These are phyloP conservation scores for Pythium insidiosum DNA, from an alignment of 352 stramenopile genomes.

Conservation along the genomic window DNA sequence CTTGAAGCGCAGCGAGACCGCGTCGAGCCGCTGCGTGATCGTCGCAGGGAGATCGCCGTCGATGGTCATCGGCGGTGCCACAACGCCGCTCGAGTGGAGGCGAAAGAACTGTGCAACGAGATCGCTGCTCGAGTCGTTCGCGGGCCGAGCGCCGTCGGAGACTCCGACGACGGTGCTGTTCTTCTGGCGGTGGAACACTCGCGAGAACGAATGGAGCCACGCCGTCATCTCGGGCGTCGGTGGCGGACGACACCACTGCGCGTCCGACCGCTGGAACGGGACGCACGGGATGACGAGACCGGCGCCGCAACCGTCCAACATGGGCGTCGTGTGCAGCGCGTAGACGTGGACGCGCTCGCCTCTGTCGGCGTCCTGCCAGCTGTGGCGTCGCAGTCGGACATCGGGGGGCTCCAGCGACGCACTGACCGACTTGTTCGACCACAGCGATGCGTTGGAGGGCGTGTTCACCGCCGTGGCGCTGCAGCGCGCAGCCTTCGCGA, in stretches of 20 bases:
- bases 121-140: slow-evolving; percentile 17
- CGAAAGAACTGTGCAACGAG: slow-evolving; percentile 27
- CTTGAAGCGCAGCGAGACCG: slow-evolving; percentile 12
- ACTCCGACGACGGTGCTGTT: too few species aligned
- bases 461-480: slow-evolving; percentile 10
- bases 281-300: slow-evolving; percentile 17
- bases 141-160: neutral
- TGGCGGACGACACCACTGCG: slow-evolving; percentile 23
- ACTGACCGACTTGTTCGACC: neutral
- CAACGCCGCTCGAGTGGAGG: slow-evolving; percentile 10
- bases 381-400: neutral
- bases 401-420: neutral
- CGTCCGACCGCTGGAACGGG: slow-evolving; percentile 14
- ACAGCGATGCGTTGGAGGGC: slow-evolving; percentile 4
- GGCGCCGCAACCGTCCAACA: neutral
- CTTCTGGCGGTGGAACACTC: neutral
- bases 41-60: slow-evolving; percentile 5
- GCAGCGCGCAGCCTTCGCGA: slow-evolving; percentile 8
- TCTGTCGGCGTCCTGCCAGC: slow-evolving; percentile 1
- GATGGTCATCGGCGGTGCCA: slow-evolving; percentile 1
- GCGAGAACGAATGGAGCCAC: slow-evolving; percentile 19
- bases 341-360: slow-evolving; percentile 5
- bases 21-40: slow-evolving; percentile 13
- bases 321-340: slow-evolving; percentile 1
- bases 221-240: slow-evolving; percentile 10